Percentiles rank a stretch among this genome's conserved stretches.
phyloP scores from a whole-genome alignment of 306 rosid species.

The Rosa persica region DNA sequence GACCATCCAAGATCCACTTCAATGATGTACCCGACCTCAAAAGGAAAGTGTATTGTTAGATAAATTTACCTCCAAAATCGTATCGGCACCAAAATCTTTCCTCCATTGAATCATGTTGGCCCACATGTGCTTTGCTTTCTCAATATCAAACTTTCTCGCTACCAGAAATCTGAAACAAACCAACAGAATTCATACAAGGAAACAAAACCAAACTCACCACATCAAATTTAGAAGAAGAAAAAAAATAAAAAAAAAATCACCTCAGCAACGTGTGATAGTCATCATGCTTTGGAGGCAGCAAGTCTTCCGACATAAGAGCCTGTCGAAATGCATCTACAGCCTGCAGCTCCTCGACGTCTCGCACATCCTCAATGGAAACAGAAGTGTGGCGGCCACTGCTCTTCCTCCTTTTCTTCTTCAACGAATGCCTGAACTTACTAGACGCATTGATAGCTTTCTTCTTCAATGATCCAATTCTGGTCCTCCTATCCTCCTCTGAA shows the following conservation, averaged over 20 bases:
- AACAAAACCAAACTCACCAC: conserved; percentile 15
- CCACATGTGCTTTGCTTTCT: conserved; percentile 92
- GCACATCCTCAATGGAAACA: conserved; percentile 80
- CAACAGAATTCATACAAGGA: conserved; percentile 1
- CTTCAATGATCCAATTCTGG: conserved; percentile 66
- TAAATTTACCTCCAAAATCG: conserved; percentile 70
- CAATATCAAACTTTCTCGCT: conserved; percentile 93
- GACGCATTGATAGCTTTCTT: conserved; percentile 87
- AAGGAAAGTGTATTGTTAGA: background rate
- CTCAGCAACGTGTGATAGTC: conserved; percentile 83
- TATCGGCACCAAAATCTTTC: conserved; percentile 76
- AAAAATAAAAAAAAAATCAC: conserved; percentile 28
- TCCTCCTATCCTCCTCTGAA: conserved; percentile 75
- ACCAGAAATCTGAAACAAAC: conserved; percentile 67
- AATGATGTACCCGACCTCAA: background rate
- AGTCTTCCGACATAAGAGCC: conserved; percentile 58
- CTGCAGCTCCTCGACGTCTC: conserved; percentile 74
- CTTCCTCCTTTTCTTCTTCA: conserved; percentile 58
- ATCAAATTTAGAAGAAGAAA: background rate
- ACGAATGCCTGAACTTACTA: conserved; percentile 77
- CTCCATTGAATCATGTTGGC: conserved; percentile 92
- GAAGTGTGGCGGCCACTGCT: conserved; percentile 39
- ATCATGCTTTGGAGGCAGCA: conserved; percentile 69
- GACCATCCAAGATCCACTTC: background rate
- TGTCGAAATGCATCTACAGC: conserved; percentile 76